These are phyloP conservation scores for Chlorella sp. DNA, from an alignment of 139 green algal species.

Conservation along the genomic window DNA sequence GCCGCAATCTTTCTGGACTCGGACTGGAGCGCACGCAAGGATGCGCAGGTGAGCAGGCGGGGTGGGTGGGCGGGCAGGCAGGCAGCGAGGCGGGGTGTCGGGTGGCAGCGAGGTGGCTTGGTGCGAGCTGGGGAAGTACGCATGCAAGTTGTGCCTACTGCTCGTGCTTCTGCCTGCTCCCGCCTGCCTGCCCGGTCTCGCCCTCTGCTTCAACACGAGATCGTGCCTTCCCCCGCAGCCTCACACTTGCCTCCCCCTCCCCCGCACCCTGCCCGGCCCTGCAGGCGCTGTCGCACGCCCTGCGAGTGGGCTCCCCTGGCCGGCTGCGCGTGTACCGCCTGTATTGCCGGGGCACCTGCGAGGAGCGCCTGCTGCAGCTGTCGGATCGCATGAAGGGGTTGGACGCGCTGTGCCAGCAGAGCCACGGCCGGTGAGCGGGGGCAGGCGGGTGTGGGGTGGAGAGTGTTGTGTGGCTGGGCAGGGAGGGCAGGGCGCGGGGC, in stretches of 20 bases:
- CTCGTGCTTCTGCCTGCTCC: not conserved
- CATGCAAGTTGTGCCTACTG: not conserved
- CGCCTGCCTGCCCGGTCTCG: not conserved
- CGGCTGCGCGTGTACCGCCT: constrained; percentile 56
- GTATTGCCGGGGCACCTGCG: constrained; percentile 54
- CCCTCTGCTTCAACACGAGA: not conserved
- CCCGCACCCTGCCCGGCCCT: not conserved
- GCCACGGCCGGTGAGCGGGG: constrained; percentile 33
- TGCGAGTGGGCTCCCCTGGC: constrained; percentile 42
- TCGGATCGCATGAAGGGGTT: constrained; percentile 49
- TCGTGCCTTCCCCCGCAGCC: not conserved
- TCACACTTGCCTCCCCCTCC: not conserved
- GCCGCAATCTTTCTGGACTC: constrained; percentile 74
- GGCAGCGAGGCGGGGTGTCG: no score
- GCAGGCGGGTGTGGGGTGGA: no score
- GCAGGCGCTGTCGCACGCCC: constrained; percentile 59
- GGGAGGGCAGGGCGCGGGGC: no score
- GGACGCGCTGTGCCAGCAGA: constrained; percentile 53
- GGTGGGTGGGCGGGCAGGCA: not conserved
- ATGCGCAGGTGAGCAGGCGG: constrained; percentile 54
- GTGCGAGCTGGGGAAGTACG: not conserved
- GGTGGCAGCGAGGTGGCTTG: no score
- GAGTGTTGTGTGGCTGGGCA: not conserved
- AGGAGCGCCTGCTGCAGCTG: constrained; percentile 70
- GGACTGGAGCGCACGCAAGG: constrained; percentile 77